Percentiles rank a stretch among this genome's conserved stretches.
phyloP scores from a whole-genome alignment of 441 rosid species.

The Brassica hybrid region DNA sequence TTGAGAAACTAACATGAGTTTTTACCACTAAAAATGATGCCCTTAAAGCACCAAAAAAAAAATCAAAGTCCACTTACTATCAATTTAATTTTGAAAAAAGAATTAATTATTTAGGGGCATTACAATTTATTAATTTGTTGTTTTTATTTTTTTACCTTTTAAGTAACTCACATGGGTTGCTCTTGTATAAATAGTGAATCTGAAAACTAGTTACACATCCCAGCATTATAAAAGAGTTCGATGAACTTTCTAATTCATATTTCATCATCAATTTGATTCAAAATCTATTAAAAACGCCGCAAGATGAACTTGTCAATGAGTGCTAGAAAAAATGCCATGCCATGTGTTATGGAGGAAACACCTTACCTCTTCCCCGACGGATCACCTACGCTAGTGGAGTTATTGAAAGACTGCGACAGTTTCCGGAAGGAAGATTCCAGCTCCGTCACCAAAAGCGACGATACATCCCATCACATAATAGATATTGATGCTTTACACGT shows the following conservation, averaged over 20 bases:
- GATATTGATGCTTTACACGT: constrained; percentile 30
- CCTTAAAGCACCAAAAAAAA: too few species aligned
- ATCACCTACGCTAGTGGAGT: constrained; percentile 34
- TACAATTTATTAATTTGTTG: too few species aligned
- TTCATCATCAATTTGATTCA: neutral
- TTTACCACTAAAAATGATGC: too few species aligned
- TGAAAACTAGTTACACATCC: neutral
- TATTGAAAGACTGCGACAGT: constrained; percentile 35
- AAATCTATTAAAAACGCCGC: neutral
- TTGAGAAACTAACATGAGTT: too few species aligned
- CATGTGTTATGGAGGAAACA: constrained; percentile 12
- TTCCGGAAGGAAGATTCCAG: constrained; percentile 25
- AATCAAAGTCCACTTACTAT: too few species aligned
- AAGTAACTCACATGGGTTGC: neutral
- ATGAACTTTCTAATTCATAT: neutral
- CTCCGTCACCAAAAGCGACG: constrained; percentile 10
- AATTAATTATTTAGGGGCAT: too few species aligned
- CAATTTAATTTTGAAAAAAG: too few species aligned
- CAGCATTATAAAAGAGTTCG: neutral
- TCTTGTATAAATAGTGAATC: neutral
- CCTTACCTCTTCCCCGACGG: constrained; percentile 13
- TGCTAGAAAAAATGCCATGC: constrained; percentile 1
- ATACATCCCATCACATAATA: constrained; percentile 22
- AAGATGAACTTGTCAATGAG: constrained; percentile 12
- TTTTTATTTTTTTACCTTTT: neutral